These are phyloP conservation scores for Aspergillus persii DNA, from an alignment of 2,329 filamentous ascomycete species.

Conservation along the genomic window DNA sequence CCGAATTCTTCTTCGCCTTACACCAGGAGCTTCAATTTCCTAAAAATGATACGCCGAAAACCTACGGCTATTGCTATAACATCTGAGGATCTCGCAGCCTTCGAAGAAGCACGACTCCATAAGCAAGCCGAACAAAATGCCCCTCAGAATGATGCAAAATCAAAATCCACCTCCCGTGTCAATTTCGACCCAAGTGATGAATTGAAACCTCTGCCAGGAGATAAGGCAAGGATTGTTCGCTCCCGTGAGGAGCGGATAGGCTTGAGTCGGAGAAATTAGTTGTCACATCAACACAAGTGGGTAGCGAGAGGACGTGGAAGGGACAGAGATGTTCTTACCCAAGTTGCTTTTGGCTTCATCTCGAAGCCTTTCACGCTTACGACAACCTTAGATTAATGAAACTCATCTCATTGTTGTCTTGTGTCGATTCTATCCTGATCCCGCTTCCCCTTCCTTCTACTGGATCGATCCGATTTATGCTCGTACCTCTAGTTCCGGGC, in stretches of 20 bases:
- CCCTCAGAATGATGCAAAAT: constrained; percentile 20
- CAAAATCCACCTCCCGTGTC: constrained; percentile 19
- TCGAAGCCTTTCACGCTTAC: not conserved
- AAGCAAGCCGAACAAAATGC: constrained; percentile 29
- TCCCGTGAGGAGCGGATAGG: constrained; percentile 48
- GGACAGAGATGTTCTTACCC: too few species aligned
- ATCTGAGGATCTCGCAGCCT: constrained; percentile 47
- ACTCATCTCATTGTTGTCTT: not conserved
- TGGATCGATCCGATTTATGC: too few species aligned
- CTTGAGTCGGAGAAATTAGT: constrained; percentile 25
- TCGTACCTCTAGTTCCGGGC: too few species aligned
- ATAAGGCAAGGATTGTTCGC: constrained; percentile 48
- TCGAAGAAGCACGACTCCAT: constrained; percentile 43
- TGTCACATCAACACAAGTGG: not conserved
- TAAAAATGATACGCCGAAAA: constrained; percentile 50
- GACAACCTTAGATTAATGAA: not conserved
- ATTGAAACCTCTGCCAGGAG: constrained; percentile 49
- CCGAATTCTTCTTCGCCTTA: not conserved
- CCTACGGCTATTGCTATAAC: constrained; percentile 52
- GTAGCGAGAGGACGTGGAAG: not conserved
- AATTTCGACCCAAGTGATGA: constrained; percentile 49
- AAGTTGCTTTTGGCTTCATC: not conserved
- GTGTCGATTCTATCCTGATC: too few species aligned
- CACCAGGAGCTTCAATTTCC: not conserved
- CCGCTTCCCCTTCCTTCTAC: too few species aligned